Percentiles rank a stretch among this genome's conserved stretches.
These are phyloP conservation scores for Chlorella sp. DNA, from an alignment of 139 green algal genomes.

Conservation along the genomic window DNA sequence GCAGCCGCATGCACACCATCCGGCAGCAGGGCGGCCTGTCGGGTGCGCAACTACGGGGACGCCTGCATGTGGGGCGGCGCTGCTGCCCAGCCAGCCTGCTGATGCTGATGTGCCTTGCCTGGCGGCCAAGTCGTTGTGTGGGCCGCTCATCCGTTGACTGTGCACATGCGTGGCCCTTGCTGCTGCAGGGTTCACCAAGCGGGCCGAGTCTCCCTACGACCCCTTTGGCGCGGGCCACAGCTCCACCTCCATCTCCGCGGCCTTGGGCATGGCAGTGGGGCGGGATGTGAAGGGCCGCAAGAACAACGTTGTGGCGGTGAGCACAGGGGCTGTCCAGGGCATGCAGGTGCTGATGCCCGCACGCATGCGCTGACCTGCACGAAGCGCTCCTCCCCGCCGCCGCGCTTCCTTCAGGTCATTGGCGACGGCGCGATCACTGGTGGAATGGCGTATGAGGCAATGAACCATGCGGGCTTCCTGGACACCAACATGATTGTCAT, in stretches of 20 bases:
- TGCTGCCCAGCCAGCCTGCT: neutral
- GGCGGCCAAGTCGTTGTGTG: too few species aligned
- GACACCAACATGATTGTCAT: slow-evolving; percentile 99
- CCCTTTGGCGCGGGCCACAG: slow-evolving; percentile 97
- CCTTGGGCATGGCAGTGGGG: slow-evolving; percentile 96
- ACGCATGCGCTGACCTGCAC: neutral
- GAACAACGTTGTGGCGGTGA: slow-evolving; percentile 63
- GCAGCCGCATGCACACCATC: slow-evolving; percentile 92
- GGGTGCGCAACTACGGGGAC: slow-evolving; percentile 49
- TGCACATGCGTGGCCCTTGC: neutral
- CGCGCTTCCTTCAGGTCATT: slow-evolving; percentile 78
- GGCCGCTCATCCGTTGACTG: neutral
- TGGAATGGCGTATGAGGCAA: slow-evolving; percentile 99
- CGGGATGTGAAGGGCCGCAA: slow-evolving; percentile 87
- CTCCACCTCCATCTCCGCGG: slow-evolving; percentile 95
- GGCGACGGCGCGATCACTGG: slow-evolving; percentile 99
- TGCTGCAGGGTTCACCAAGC: slow-evolving; percentile 94
- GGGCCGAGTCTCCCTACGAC: slow-evolving; percentile 95
- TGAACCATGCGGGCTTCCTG: slow-evolving; percentile 99
- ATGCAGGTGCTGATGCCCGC: neutral
- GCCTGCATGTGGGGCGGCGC: neutral
- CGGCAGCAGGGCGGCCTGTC: slow-evolving; percentile 91
- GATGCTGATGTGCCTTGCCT: neutral
- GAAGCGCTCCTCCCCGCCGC: neutral
- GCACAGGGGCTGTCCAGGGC: neutral